phyloP scores from a whole-genome alignment of 176 grass and related monocot species.

The Oryza glaberrima region DNA sequence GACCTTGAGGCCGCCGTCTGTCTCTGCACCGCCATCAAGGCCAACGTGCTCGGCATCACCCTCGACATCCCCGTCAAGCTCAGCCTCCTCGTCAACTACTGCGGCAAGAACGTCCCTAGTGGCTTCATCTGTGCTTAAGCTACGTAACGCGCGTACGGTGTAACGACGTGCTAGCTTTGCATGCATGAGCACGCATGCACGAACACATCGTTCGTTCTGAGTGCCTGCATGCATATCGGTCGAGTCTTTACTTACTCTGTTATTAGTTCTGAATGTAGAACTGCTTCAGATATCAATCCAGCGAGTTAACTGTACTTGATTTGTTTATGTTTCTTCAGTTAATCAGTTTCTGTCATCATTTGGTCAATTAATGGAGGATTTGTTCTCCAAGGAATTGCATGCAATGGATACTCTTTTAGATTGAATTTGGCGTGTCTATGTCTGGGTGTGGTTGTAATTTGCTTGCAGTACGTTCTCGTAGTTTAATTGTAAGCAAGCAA shows the following conservation, averaged over 20 bases:
- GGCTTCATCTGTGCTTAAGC: slow-evolving; percentile 65
- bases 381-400: not conserved
- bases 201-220: slow-evolving; percentile 25
- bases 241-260: not conserved
- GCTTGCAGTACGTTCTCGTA: slow-evolving; percentile 21
- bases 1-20: slow-evolving; percentile 80
- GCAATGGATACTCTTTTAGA: slow-evolving; percentile 6
- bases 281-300: slow-evolving; percentile 19
- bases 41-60: slow-evolving; percentile 73
- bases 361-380: not conserved
- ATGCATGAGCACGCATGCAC: slow-evolving; percentile 31
- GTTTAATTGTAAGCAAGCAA: not conserved
- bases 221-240: slow-evolving; percentile 8
- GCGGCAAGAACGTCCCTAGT: slow-evolving; percentile 66
- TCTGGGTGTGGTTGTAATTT: not conserved
- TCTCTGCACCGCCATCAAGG: slow-evolving; percentile 90
- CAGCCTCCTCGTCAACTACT: slow-evolving; percentile 88
- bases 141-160: not conserved
- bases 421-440: not conserved
- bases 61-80: slow-evolving; percentile 82
- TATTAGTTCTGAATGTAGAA: slow-evolving; percentile 46
- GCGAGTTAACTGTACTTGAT: slow-evolving; percentile 12
- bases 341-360: not conserved
- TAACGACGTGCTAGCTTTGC: not conserved
- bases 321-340: not conserved